phyloP scores from a whole-genome alignment of 2,329 filamentous ascomycete species.

The Colletotrichum melonis region DNA sequence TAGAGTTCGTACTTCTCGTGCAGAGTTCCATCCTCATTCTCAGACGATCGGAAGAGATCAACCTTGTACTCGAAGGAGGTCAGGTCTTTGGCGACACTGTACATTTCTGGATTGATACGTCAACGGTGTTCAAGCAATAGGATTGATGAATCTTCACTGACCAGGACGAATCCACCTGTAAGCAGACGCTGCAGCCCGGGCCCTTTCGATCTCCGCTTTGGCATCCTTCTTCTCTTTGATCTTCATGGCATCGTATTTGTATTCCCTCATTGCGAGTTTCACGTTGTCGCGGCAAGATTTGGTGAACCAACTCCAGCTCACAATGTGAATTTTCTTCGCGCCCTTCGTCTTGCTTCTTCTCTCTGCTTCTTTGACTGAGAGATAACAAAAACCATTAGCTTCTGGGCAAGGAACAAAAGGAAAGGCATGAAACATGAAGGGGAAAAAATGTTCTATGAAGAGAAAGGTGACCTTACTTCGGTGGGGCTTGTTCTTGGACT shows the following conservation, averaged over 20 bases:
- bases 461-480: slow-evolving; percentile 15
- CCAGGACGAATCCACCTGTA: slow-evolving; percentile 61
- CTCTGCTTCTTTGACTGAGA: slow-evolving; percentile 52
- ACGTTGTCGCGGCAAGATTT: slow-evolving; percentile 50
- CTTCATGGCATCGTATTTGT: slow-evolving; percentile 49
- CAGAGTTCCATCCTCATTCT: slow-evolving; percentile 23
- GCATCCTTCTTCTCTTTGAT: slow-evolving; percentile 44
- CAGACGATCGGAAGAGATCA: slow-evolving; percentile 51
- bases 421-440: background rate
- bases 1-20: slow-evolving; percentile 59
- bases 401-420: background rate
- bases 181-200: slow-evolving; percentile 51
- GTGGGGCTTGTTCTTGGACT: slow-evolving; percentile 40
- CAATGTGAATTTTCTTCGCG: slow-evolving; percentile 51
- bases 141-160: slow-evolving; percentile 45
- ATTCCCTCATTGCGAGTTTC: slow-evolving; percentile 49
- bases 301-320: slow-evolving; percentile 65
- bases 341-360: slow-evolving; percentile 22
- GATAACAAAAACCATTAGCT: background rate
- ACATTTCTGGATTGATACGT: slow-evolving; percentile 58
- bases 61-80: slow-evolving; percentile 74
- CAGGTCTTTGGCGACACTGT: slow-evolving; percentile 72
- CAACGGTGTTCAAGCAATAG: background rate
- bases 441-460: background rate
- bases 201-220: slow-evolving; percentile 43